Evolutionary conservation across 2,329 filamentous ascomycete species (phyloP), one percentile per base, ranked within the genome.

Genomic region (Falciphora oryzae): DNA sequence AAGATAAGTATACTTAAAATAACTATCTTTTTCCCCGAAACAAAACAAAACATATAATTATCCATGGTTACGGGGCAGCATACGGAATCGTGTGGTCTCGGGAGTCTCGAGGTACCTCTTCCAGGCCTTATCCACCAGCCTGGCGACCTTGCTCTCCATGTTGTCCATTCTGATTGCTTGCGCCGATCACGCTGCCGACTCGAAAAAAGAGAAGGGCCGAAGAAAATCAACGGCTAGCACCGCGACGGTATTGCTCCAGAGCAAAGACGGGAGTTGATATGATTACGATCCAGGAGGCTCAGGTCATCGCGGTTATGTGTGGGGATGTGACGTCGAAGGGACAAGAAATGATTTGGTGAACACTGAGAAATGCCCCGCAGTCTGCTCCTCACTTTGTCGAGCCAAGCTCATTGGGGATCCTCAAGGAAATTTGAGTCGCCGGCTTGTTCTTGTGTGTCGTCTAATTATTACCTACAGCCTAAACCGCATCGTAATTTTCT

Each of bases 61-160:
- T 25, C 11, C 3, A n/a, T 25, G 22, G 8, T 25, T 11, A n/a
- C 11, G 8, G 8, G n/a, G 7, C 38, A 6, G 79, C 83, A 76
- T 71, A 85, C 83, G 73, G n/a, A 85, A 73, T 59, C 84, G 80
- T 29, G 72, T 75, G 61, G 81, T 75, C 2, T 74, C 71, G 10
- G 86, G 81, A 2, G 78, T 83, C 66, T 79, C 74, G 70, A 79
- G 78, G 74, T 81, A 84, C 74, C 73, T 83, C 80, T 81, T 78
- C 90, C 91, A 94, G 66, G 84, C 83, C 78, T 92, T 93, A 63
- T 89, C 80, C 3, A 91, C 88, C 14, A 96, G 81, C 32, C 82
- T 81, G 29, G 83, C 74, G 16, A 96, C 85, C 77, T 93, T 89
- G n/a, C 85, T 83, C 62, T 96, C 90, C 92, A 96, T 96, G 0